Percentiles rank a stretch among this genome's conserved stretches.
Conservation (phyloP, 2,329 filamentous ascomycete genomes). For the Rosellinia necatrix region DNA sequence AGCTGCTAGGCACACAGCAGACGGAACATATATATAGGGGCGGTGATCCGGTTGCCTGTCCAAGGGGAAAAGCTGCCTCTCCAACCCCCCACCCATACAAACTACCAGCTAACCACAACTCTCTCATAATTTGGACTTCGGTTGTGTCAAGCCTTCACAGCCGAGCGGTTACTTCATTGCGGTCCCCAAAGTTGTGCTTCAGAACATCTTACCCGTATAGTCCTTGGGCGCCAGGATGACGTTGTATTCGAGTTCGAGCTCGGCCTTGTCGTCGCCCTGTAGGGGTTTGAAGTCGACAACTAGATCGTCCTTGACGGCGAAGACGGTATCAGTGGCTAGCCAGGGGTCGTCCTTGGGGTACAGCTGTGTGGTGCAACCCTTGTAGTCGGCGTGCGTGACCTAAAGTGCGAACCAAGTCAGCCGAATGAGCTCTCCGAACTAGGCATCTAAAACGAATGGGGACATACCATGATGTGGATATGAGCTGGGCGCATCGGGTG, state of each 20-base stretch:
- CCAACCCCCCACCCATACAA: not conserved
- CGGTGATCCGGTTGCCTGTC: not conserved
- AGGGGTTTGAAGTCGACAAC: constrained; percentile 55
- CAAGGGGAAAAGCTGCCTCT: not conserved
- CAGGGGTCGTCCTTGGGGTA: constrained; percentile 73
- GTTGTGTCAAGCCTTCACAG: constrained; percentile 15
- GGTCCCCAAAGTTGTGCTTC: constrained; percentile 3
- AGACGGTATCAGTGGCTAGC: constrained; percentile 56
- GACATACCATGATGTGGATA: constrained; percentile 55
- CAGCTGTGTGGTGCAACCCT: constrained; percentile 75
- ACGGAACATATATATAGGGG: not conserved
- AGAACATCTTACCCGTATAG: constrained; percentile 48
- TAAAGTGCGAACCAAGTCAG: constrained; percentile 21
- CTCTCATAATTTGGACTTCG: constrained; percentile 20
- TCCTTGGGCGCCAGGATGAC: constrained; percentile 50
- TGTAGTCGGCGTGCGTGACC: constrained; percentile 67
- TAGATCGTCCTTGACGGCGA: constrained; percentile 59
- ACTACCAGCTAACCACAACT: not conserved
- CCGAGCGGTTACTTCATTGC: constrained; percentile 11
- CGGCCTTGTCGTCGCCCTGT: constrained; percentile 38
- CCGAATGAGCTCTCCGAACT: not conserved
- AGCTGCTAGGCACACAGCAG: not conserved
- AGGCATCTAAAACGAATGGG: not conserved
- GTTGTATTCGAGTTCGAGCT: constrained; percentile 44
- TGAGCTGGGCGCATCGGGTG: constrained; percentile 56